Evolutionary conservation across 2,329 filamentous ascomycete genomes (phyloP), one percentile per base, ranked within the genome.

Genomic region (Cladosporium sp.): DNA sequence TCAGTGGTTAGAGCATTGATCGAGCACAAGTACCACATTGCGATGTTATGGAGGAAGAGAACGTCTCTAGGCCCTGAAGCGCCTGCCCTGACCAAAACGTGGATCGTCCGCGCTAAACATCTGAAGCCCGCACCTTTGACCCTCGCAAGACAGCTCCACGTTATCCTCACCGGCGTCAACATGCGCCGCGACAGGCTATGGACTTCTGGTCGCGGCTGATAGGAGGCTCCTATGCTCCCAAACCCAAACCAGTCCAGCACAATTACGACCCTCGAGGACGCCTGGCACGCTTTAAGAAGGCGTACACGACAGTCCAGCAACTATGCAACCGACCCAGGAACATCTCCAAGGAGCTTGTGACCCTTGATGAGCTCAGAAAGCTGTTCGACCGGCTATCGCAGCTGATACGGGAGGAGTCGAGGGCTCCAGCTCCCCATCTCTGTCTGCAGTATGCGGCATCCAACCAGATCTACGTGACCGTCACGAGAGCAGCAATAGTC

Each of bases 401-500:
- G 64, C 87, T 96, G 66, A 86, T 97, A 62, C 87, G 85, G 75
- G 91, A 97, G 76, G 93, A 97, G 76, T 90, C 89, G 60, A 88
- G 91, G 64, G 86, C 91, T 42, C 91, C 92, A 4, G 83, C 91
- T 24, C 93, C 93, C 6, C 93, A 97, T 73, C 89, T 92, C 3
- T 99, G 94, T 76, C 89, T 97, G 36, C 82, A 87, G 66, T 97
- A 93, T 74, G 89, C 90, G 59, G 86, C 91, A 35, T 84, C 86
- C 55, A 90, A 92, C 65, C 90, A 96, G 71, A 89, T 97, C 52
- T 99, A 96, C 72, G 86, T 91, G 4, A 88, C 90, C 12, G 87
- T 97, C 62, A 89, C 90, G 62, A 91, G 96, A 75, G 91, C 97
- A 65, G 91, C 92, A 2, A 85, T 90, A 2, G 87, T 88, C 0